Conservation (phyloP, 2,329 filamentous ascomycete genomes). For the Monosporascus sp. region DNA sequence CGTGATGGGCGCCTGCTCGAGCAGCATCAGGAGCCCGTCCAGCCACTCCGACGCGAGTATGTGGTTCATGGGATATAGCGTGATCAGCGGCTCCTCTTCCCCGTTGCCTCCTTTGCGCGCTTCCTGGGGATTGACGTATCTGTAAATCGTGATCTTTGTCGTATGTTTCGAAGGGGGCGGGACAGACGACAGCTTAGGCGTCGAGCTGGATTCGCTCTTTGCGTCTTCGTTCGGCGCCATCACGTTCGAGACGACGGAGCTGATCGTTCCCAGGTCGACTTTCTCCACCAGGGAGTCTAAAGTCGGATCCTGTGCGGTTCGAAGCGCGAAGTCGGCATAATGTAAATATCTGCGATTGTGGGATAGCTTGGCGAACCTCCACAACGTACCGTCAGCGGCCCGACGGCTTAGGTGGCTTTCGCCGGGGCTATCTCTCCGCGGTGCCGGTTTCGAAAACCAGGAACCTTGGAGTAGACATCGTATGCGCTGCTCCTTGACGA, state of each 20-base stretch:
- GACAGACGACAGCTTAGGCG: constrained; percentile 29
- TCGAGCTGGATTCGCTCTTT: constrained; percentile 38
- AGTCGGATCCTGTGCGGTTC: constrained; percentile 58
- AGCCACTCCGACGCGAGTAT: constrained; percentile 92
- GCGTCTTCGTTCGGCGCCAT: constrained; percentile 54
- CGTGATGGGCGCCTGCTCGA: constrained; percentile 95
- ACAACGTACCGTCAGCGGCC: constrained; percentile 49
- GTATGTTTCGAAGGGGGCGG: constrained; percentile 39
- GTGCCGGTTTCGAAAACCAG: constrained; percentile 66
- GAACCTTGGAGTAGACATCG: constrained; percentile 81
- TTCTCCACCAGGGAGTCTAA: constrained; percentile 72
- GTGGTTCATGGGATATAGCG: constrained; percentile 75
- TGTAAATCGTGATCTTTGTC: constrained; percentile 90
- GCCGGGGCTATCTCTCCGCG: constrained; percentile 39
- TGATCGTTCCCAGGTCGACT: constrained; percentile 81
- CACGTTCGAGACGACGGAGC: constrained; percentile 90
- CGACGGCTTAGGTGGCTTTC: constrained; percentile 31
- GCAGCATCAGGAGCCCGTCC: constrained; percentile 87
- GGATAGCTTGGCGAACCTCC: constrained; percentile 82
- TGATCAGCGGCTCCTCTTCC: constrained; percentile 72
- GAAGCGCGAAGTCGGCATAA: constrained; percentile 75
- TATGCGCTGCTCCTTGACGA: constrained; percentile 94
- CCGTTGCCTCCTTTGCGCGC: constrained; percentile 28
- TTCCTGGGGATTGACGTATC: constrained; percentile 47
- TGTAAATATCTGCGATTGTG: constrained; percentile 88